Evolutionary conservation across 129 eudicot species (phyloP).

Genomic region (Flaveria bidentis): DNA sequence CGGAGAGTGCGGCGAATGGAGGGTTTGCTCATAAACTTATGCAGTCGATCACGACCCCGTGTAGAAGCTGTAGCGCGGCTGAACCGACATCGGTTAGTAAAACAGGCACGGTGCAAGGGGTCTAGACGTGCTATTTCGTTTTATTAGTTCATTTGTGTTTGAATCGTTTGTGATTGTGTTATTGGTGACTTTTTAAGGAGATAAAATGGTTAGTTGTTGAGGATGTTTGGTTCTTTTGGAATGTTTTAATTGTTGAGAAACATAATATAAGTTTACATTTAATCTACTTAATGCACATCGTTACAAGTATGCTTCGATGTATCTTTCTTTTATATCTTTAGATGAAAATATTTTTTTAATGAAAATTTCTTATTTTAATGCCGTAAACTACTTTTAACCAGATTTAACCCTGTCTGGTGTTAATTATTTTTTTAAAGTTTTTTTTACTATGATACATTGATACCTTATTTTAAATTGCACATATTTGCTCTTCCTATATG

Average conservation of each 20-base stretch:
- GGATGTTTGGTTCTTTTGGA: neutral
- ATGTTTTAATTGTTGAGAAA: neutral
- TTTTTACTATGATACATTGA: too few relatives aligned
- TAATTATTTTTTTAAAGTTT: too few relatives aligned
- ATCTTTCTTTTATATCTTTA: too few relatives aligned
- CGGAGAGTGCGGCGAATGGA: neutral
- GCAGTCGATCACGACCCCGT: slow-evolving; percentile 38
- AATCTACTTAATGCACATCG: neutral
- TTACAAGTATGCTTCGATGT: neutral
- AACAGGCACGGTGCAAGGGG: slow-evolving; percentile 4
- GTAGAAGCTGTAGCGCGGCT: slow-evolving; percentile 39
- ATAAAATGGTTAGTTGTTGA: neutral
- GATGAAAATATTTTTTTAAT: too few relatives aligned
- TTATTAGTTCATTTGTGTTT: neutral
- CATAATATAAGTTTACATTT: neutral
- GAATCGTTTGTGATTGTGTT: slow-evolving; percentile 11
- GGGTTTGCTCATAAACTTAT: slow-evolving; percentile 31
- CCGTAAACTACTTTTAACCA: too few relatives aligned
- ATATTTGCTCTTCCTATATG: too few relatives aligned
- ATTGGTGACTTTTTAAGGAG: neutral
- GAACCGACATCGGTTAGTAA: slow-evolving; percentile 31
- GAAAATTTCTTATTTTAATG: too few relatives aligned
- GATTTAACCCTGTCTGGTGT: too few relatives aligned
- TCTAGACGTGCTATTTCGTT: neutral
- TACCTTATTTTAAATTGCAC: too few relatives aligned